Evolutionary conservation across 768 basidiomycete species (phyloP).

Genomic region (Cubamyces sp.): DNA sequence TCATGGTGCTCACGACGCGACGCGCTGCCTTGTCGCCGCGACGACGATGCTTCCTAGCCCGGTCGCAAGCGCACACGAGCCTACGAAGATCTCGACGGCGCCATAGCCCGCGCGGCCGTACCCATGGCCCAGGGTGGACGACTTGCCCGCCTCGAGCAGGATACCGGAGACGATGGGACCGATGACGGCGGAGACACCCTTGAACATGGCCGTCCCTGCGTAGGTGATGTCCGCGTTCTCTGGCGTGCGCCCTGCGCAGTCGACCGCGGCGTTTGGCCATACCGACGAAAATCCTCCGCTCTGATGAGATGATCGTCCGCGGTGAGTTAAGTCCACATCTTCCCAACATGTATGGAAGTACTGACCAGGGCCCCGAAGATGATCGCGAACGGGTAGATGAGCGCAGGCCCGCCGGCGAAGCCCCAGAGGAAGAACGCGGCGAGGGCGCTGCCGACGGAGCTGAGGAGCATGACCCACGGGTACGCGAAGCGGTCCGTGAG

Average conservation of each 20-base stretch:
- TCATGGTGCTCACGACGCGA: neutral
- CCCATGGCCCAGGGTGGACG: constrained; percentile 6
- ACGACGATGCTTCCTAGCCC: constrained; percentile 27
- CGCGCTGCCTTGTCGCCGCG: constrained; percentile 17
- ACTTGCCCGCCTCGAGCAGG: constrained; percentile 27
- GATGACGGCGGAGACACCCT: constrained; percentile 29
- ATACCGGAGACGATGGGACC: constrained; percentile 32
- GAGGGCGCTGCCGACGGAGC: constrained; percentile 24
- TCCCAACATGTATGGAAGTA: neutral
- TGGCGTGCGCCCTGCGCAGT: constrained; percentile 25
- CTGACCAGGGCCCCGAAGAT: constrained; percentile 32
- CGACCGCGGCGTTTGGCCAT: constrained; percentile 24
- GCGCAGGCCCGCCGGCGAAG: constrained; percentile 28
- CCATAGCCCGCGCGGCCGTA: constrained; percentile 29
- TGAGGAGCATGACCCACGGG: constrained; percentile 28
- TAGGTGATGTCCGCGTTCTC: constrained; percentile 27
- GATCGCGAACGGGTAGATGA: constrained; percentile 29
- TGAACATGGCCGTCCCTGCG: constrained; percentile 24
- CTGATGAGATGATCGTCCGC: neutral
- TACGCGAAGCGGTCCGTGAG: constrained; percentile 31
- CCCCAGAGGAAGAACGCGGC: constrained; percentile 32
- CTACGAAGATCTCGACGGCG: constrained; percentile 30
- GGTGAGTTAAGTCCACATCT: neutral
- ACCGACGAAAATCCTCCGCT: constrained; percentile 31
- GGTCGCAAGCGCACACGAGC: constrained; percentile 26